Percentiles rank a stretch among this genome's conserved stretches.
Evolutionary conservation across 1,284 basidiomycete species (phyloP).

Genomic region (Trametes hirsuta): DNA sequence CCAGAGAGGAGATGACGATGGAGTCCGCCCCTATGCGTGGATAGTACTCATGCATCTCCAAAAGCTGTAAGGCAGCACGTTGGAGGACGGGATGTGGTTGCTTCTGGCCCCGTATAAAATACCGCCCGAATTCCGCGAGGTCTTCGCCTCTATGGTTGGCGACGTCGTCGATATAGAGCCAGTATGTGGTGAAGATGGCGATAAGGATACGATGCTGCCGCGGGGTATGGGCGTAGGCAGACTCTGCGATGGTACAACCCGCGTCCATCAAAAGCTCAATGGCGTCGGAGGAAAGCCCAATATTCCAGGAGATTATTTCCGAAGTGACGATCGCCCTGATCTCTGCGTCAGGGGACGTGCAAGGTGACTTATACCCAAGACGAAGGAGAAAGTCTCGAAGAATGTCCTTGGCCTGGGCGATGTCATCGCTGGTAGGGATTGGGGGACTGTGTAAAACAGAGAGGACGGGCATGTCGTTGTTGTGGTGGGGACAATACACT

Average conservation of each 20-base stretch:
- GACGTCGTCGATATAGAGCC: constrained; percentile 1
- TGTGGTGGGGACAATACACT: neutral
- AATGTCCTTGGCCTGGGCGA: neutral
- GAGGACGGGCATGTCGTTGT: neutral
- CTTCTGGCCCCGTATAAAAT: no score
- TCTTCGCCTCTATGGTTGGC: neutral
- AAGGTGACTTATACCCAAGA: neutral
- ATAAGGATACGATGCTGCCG: neutral
- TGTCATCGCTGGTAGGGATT: neutral
- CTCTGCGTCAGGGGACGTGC: neutral
- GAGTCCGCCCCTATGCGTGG: no score
- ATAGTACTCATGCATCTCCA: no score
- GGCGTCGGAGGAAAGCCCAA: neutral
- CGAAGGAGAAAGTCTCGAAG: neutral
- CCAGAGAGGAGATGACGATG: no score
- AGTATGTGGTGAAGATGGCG: neutral
- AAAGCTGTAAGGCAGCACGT: no score
- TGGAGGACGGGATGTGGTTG: no score
- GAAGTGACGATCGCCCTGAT: neutral
- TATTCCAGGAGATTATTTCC: neutral
- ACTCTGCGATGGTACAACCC: neutral
- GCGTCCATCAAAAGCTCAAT: neutral
- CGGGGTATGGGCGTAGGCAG: neutral
- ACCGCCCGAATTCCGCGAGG: no score
- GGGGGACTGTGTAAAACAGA: no score